These are phyloP conservation scores for Magnaporthiopsis poae DNA, from an alignment of 2,329 filamentous ascomycete genomes.

Conservation along the genomic window DNA sequence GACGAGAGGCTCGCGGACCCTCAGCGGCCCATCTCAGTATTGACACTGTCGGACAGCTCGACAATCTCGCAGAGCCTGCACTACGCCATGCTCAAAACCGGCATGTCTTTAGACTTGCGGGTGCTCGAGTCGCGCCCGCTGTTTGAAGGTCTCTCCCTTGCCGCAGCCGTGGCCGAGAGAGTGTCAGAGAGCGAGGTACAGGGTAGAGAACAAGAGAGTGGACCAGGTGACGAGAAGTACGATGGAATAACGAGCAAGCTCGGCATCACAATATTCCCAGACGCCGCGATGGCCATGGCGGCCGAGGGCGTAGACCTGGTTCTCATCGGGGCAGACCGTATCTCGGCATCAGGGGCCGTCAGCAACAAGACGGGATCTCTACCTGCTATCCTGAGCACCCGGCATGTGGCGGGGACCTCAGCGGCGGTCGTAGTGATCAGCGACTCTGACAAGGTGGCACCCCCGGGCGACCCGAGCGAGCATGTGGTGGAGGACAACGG, in stretches of 20 bases:
- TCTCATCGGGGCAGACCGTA: constrained; percentile 55
- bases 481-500: constrained; percentile 42
- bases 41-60: constrained; percentile 55
- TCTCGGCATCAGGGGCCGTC: constrained; percentile 47
- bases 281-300: constrained; percentile 49
- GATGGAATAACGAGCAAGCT: not conserved
- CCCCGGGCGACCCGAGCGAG: constrained; percentile 31
- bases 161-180: constrained; percentile 28
- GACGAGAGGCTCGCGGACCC: constrained; percentile 12
- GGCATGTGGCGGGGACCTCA: constrained; percentile 30
- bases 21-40: constrained; percentile 31
- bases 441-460: constrained; percentile 52
- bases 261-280: constrained; percentile 43
- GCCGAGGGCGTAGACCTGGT: constrained; percentile 44
- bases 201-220: constrained; percentile 10
- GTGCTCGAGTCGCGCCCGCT: constrained; percentile 59
- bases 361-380: constrained; percentile 60
- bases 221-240: not conserved
- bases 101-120: constrained; percentile 40
- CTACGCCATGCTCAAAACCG: constrained; percentile 26
- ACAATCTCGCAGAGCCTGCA: constrained; percentile 44
- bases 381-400: constrained; percentile 45
- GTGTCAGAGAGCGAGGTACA: constrained; percentile 14
- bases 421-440: constrained; percentile 43
- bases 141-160: constrained; percentile 53